Conservation (phyloP, 2,329 filamentous ascomycete genomes). For the Gyromitra esculenta region DNA sequence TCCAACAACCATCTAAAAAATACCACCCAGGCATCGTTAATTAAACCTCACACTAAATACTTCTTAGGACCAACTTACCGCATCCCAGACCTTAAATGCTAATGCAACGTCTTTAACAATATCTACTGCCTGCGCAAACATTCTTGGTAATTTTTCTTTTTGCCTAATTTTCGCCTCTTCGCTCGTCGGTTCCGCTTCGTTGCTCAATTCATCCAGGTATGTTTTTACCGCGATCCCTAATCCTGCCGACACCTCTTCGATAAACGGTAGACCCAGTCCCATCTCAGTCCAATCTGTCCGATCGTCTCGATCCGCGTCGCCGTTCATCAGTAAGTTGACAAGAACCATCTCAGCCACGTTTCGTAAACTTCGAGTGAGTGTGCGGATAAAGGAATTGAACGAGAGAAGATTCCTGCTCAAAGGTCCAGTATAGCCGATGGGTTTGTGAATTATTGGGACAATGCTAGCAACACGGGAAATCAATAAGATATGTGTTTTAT, state of each 20-base stretch:
- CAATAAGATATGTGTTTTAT: slow-evolving; percentile 80
- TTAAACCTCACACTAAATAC: not conserved
- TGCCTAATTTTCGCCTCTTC: slow-evolving; percentile 66
- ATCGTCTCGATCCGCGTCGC: slow-evolving; percentile 76
- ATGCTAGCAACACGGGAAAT: slow-evolving; percentile 88
- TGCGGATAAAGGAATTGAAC: slow-evolving; percentile 83
- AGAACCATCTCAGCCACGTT: slow-evolving; percentile 86
- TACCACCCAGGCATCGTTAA: not conserved
- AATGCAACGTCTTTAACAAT: slow-evolving; percentile 69
- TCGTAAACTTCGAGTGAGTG: slow-evolving; percentile 80
- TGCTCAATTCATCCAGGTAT: slow-evolving; percentile 76
- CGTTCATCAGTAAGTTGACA: slow-evolving; percentile 81
- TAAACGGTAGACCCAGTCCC: slow-evolving; percentile 75
- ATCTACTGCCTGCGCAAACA: slow-evolving; percentile 63
- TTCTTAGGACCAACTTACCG: slow-evolving; percentile 63
- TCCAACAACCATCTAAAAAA: slow-evolving; percentile 67
- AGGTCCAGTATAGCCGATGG: slow-evolving; percentile 92
- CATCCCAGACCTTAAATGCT: slow-evolving; percentile 73
- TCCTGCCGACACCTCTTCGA: slow-evolving; percentile 75
- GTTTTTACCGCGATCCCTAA: slow-evolving; percentile 83
- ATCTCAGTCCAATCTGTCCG: slow-evolving; percentile 70
- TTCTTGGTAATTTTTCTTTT: slow-evolving; percentile 70
- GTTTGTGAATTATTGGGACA: slow-evolving; percentile 80
- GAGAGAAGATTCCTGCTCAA: slow-evolving; percentile 87
- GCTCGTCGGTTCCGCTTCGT: slow-evolving; percentile 66